Conservation (phyloP, 2,329 filamentous ascomycete genomes). For the Nemania abortiva region DNA sequence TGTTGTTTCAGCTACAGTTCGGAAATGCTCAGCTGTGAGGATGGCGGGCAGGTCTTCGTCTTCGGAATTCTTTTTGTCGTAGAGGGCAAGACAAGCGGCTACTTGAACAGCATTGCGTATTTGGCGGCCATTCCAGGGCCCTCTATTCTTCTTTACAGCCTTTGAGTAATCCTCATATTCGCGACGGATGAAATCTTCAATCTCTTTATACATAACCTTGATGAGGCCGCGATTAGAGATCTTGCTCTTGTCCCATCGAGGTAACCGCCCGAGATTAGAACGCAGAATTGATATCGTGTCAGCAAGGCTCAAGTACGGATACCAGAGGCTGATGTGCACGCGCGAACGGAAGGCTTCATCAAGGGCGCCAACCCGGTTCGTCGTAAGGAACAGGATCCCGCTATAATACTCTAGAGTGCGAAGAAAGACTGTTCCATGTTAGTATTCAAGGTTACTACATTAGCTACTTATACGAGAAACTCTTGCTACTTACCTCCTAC, state of each 20-base stretch:
- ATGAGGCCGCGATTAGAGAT: conserved; percentile 32
- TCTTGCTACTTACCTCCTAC: conserved; percentile 8
- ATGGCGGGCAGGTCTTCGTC: background rate
- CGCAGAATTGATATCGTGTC: conserved; percentile 25
- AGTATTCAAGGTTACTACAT: too few species aligned
- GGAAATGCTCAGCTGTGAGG: conserved; percentile 1
- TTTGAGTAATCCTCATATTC: conserved; percentile 2
- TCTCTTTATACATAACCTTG: conserved; percentile 18
- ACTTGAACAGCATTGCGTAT: conserved; percentile 13
- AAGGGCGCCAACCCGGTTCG: conserved; percentile 56
- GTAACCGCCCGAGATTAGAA: background rate
- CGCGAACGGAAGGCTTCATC: conserved; percentile 57
- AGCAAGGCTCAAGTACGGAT: conserved; percentile 41
- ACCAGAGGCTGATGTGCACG: conserved; percentile 54
- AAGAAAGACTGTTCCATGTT: background rate
- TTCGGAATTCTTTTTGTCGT: conserved; percentile 2
- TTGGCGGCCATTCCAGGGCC: conserved; percentile 42
- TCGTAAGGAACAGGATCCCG: conserved; percentile 56
- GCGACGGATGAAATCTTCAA: background rate
- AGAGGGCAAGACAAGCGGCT: conserved; percentile 8
- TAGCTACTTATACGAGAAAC: too few species aligned
- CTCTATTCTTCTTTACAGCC: background rate
- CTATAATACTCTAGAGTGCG: conserved; percentile 52
- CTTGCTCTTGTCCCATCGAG: conserved; percentile 26
- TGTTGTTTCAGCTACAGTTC: background rate